A percentile compares a stretch with the other conserved stretches of the same genome.
Conservation (phyloP, 225 moss, liverwort and hornwort species). For the Bryum argenteum region DNA sequence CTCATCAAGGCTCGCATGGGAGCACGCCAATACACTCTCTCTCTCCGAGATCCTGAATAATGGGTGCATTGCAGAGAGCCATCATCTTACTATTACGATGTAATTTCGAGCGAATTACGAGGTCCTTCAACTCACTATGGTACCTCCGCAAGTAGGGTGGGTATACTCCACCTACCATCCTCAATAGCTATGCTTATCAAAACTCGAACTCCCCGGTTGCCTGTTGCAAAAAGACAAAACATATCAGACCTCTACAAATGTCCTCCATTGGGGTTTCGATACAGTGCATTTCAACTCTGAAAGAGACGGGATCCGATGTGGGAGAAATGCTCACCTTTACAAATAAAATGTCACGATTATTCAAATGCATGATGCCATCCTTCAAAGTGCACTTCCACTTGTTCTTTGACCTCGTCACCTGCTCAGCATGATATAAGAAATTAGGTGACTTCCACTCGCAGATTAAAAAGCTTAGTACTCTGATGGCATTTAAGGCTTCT, state of each 20-base stretch:
- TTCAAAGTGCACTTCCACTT: slow-evolving; percentile 98
- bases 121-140: slow-evolving; percentile 32
- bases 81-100: neutral
- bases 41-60: too few relatives aligned
- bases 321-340: slow-evolving; percentile 64
- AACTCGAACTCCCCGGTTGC: slow-evolving; percentile 95
- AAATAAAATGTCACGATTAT: slow-evolving; percentile 87
- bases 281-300: neutral
- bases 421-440: slow-evolving; percentile 20
- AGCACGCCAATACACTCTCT: too few relatives aligned
- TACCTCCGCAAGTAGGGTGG: slow-evolving; percentile 22
- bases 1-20: too few relatives aligned
- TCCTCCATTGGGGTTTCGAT: too few relatives aligned
- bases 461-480: neutral
- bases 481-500: neutral
- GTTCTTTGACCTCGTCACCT: slow-evolving; percentile 98
- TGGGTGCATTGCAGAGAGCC: slow-evolving; percentile 4
- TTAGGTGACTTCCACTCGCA: neutral
- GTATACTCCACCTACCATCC: slow-evolving; percentile 26
- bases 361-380: slow-evolving; percentile 98
- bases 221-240: slow-evolving; percentile 38
- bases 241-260: too few relatives aligned
- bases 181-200: slow-evolving; percentile 45
- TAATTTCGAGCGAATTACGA: slow-evolving; percentile 23
- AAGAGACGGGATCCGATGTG: neutral